Evolutionary conservation across 495 filamentous ascomycete genomes (phyloP), one percentile per base, ranked within the genome.

Genomic region (Neurospora intermedia): DNA sequence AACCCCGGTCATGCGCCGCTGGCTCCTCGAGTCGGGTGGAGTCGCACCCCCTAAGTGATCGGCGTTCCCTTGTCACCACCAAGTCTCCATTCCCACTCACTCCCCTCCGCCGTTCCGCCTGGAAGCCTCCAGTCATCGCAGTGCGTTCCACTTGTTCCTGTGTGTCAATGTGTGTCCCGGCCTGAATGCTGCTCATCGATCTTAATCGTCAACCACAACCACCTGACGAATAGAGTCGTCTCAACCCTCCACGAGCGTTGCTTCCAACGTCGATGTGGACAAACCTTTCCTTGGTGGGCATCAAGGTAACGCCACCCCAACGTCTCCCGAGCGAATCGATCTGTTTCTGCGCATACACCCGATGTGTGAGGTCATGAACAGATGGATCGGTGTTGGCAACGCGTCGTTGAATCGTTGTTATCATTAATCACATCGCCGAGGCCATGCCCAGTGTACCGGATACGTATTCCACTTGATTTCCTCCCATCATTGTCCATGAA

Each of bases 191-290:
- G 54, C 6, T 72, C 39, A 8, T 66, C n/a, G n/a, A n/a, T n/a
- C 70, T 46, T 43, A 72, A 46, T 42, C 71, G 69, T 73, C 76
- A 81, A 79, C 54, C 54, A 62, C 54, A 35, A 62, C 15, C 13
- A 62, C 54, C 27, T 62, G 54, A 18, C 84, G 83, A 85, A 85
- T 85, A 73, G 77, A 78, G 82, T 74, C 74, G 70, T 79, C 76
- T 78, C 70, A 77, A 79, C 54, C 72, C 75, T 70, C 82, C 84
- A 85, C 83, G 84, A 79, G 83, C 70, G 74, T 74, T 71, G 75
- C 70, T 73, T 72, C 70, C 40, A 73, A 73, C 70, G 70, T 35
- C 48, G 73, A 43, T 70, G 70, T 75, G 70, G 39, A 74, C 69
- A 59, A 71, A 71, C 71, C 69, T 72, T 20, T 35, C 54, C 70